phyloP scores from a whole-genome alignment of 495 filamentous ascomycete genomes.

The Chlorociboria aeruginascens region DNA sequence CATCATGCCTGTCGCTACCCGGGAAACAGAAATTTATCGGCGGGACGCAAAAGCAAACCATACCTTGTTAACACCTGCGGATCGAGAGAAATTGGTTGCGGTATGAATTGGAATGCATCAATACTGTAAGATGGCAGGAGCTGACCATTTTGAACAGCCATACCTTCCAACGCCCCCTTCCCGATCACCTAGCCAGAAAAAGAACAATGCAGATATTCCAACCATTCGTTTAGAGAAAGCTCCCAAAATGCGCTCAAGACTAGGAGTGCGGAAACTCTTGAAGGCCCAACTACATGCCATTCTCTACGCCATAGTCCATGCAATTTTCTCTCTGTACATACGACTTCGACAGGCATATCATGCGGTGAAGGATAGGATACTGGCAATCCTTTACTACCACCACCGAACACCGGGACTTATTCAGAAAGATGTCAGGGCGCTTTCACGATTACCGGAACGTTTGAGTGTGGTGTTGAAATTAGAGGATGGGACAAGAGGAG shows the following conservation, averaged over 20 bases:
- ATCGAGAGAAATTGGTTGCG: slow-evolving; percentile 59
- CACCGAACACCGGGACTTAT: slow-evolving; percentile 89
- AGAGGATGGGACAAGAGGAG: slow-evolving; percentile 52
- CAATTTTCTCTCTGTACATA: slow-evolving; percentile 76
- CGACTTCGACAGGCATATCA: slow-evolving; percentile 70
- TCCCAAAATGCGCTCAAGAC: slow-evolving; percentile 13
- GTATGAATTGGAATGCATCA: slow-evolving; percentile 19
- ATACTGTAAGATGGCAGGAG: not conserved
- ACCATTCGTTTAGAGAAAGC: slow-evolving; percentile 20
- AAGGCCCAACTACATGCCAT: slow-evolving; percentile 53
- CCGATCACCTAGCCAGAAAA: slow-evolving; percentile 15
- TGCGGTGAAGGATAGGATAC: slow-evolving; percentile 56
- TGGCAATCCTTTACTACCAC: slow-evolving; percentile 80
- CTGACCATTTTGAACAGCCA: slow-evolving; percentile 27
- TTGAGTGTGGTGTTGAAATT: slow-evolving; percentile 75
- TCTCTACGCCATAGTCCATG: slow-evolving; percentile 61
- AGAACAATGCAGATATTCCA: slow-evolving; percentile 14
- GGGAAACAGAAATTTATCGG: slow-evolving; percentile 39
- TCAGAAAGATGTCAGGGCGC: slow-evolving; percentile 65
- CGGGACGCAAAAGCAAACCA: slow-evolving; percentile 48
- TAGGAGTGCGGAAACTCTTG: slow-evolving; percentile 57
- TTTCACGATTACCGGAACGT: slow-evolving; percentile 66
- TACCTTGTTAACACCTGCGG: slow-evolving; percentile 44
- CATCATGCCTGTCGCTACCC: slow-evolving; percentile 12
- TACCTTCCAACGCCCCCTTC: slow-evolving; percentile 57